Conservation (phyloP, 208 protist genomes). For the Crithidia bombi region DNA sequence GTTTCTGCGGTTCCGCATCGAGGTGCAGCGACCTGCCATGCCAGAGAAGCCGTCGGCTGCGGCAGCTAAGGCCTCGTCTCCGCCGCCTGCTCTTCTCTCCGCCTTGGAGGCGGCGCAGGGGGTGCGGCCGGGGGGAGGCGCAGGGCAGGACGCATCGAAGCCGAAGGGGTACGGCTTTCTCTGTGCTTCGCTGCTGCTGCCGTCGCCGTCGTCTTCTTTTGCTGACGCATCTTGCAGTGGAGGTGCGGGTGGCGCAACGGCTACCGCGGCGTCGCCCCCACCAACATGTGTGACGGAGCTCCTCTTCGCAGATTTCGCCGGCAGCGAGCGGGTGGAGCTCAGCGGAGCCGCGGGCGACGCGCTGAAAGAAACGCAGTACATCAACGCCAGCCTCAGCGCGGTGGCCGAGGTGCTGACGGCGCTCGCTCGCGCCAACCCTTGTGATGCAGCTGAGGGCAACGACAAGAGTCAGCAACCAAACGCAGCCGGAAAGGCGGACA, state of each 20-base stretch:
- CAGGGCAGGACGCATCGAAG: background rate
- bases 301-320: slow-evolving; percentile 76
- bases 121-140: background rate
- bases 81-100: background rate
- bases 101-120: background rate
- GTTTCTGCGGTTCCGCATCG: slow-evolving; percentile 35
- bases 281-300: slow-evolving; percentile 33
- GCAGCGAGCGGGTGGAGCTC: slow-evolving; percentile 58
- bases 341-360: slow-evolving; percentile 24
- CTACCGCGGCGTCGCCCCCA: slow-evolving; percentile 3
- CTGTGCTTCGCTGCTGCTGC: slow-evolving; percentile 10
- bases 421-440: slow-evolving; percentile 25
- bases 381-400: slow-evolving; percentile 57
- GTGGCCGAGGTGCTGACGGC: slow-evolving; percentile 39
- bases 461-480: background rate
- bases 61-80: slow-evolving; percentile 2
- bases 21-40: slow-evolving; percentile 21
- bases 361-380: slow-evolving; percentile 53
- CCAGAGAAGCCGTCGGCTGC: slow-evolving; percentile 22
- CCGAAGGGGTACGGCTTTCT: slow-evolving; percentile 36
- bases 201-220: background rate
- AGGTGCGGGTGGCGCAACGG: background rate
- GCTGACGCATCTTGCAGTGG: background rate
- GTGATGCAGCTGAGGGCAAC: background rate
- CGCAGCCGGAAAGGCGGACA: background rate